These are phyloP conservation scores for Diplodia mutila DNA, from an alignment of 2,329 filamentous ascomycete genomes.

Conservation along the genomic window DNA sequence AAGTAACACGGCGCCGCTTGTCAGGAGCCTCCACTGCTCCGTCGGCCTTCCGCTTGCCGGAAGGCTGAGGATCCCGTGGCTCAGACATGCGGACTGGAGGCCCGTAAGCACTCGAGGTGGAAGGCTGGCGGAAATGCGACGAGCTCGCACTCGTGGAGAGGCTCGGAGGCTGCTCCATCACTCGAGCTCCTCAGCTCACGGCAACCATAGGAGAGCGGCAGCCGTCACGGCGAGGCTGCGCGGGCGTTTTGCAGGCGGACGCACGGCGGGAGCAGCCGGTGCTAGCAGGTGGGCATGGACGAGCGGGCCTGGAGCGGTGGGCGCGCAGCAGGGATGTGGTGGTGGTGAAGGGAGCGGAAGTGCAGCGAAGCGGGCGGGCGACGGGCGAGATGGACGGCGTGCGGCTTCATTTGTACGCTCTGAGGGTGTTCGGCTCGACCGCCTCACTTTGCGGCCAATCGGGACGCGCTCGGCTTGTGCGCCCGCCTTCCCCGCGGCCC, in stretches of 20 bases:
- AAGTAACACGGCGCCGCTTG: constrained; percentile 40
- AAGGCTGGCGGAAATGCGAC: constrained; percentile 9
- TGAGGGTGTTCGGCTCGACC: constrained; percentile 22
- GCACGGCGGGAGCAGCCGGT: constrained; percentile 3
- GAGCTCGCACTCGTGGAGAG: constrained; percentile 1
- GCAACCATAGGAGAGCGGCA: constrained; percentile 14
- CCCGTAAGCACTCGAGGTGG: background rate
- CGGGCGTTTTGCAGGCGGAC: background rate
- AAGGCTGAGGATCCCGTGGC: background rate
- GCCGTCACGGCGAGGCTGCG: background rate
- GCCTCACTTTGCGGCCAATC: constrained; percentile 23
- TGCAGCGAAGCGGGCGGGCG: constrained; percentile 9
- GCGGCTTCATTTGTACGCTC: constrained; percentile 20
- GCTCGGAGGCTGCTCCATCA: constrained; percentile 20
- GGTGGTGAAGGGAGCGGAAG: constrained; percentile 4
- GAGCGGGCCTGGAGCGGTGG: background rate
- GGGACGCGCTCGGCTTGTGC: constrained; percentile 5
- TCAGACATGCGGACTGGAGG: background rate
- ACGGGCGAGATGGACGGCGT: constrained; percentile 10
- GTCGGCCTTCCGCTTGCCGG: constrained; percentile 43
- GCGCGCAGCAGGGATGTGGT: constrained; percentile 13
- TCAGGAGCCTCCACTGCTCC: constrained; percentile 31
- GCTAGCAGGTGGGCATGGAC: constrained; percentile 8
- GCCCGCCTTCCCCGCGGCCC: constrained; percentile 20
- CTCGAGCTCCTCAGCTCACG: constrained; percentile 17